Percentiles rank a stretch among this genome's conserved stretches.
phyloP scores from a whole-genome alignment of 2,329 filamentous ascomycete genomes.

The Plenodomus lindquistii region DNA sequence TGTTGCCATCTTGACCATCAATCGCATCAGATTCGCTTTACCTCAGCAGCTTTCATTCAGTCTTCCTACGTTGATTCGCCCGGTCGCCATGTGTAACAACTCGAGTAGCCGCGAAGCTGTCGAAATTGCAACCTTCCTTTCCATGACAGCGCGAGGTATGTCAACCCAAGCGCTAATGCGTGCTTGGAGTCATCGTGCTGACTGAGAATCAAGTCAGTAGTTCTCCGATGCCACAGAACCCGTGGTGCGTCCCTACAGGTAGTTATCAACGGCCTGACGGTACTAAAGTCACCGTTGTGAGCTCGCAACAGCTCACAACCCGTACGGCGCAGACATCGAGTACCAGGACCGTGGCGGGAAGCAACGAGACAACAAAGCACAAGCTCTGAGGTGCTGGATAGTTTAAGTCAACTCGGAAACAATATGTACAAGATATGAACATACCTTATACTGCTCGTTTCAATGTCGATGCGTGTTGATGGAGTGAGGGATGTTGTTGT shows the following conservation, averaged over 20 bases:
- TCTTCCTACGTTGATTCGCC: no score
- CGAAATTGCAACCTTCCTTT: not conserved
- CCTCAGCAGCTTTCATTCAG: no score
- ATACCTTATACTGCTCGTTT: no score
- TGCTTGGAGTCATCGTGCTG: not conserved
- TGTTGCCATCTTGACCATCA: not conserved
- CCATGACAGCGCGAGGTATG: not conserved
- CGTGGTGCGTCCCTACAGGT: conserved; percentile 6
- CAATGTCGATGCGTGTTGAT: no score
- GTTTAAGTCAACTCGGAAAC: not conserved
- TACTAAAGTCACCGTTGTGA: not conserved
- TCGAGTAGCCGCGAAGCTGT: no score
- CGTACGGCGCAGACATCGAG: not conserved
- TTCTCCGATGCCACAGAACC: conserved; percentile 5
- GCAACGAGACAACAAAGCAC: not conserved
- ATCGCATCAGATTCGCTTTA: no score
- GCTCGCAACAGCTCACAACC: not conserved
- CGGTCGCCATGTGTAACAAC: no score
- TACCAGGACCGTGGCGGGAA: not conserved
- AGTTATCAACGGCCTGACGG: conserved; percentile 3
- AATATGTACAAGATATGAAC: no score
- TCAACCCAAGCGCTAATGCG: not conserved
- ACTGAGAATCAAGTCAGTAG: not conserved
- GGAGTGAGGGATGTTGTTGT: no score
- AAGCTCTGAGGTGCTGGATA: not conserved